Conservation (phyloP, 306 rosid genomes). For the Cajanus cajan region DNA sequence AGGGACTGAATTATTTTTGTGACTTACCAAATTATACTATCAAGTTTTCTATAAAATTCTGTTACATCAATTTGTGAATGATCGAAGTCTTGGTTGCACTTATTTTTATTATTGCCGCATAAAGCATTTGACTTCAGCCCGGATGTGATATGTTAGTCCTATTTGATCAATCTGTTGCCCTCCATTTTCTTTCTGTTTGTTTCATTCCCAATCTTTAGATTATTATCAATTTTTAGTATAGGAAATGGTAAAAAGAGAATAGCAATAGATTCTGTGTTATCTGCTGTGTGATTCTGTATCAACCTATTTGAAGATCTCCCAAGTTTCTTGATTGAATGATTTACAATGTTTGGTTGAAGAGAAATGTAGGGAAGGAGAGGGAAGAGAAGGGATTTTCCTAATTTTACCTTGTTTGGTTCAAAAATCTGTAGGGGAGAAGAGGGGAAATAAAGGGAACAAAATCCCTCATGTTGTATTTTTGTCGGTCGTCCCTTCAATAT, state of each 20-base stretch:
- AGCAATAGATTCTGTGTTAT: not conserved
- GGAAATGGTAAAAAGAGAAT: not conserved
- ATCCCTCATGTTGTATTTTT: not conserved
- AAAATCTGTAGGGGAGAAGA: not conserved
- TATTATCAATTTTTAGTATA: slow-evolving; percentile 13
- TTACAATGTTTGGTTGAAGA: not conserved
- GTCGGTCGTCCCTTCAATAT: not conserved
- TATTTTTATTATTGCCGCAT: not conserved
- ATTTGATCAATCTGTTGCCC: not conserved
- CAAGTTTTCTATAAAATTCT: not conserved
- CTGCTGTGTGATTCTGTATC: not conserved
- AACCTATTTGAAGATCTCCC: not conserved
- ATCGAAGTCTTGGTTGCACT: not conserved
- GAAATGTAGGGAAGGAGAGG: not conserved
- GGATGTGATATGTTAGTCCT: slow-evolving; percentile 19
- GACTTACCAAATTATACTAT: slow-evolving; percentile 3
- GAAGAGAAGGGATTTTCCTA: not conserved
- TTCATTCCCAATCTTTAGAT: not conserved
- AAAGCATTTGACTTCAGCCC: slow-evolving; percentile 9
- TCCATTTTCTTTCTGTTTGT: not conserved
- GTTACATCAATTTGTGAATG: not conserved
- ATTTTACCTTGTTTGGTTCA: not conserved
- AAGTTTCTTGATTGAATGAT: not conserved
- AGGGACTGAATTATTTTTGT: not conserved
- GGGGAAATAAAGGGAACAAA: not conserved